Base-by-base conservation (phyloP, 1,139 yeast species). In the Candida sanyaensis region DNA sequence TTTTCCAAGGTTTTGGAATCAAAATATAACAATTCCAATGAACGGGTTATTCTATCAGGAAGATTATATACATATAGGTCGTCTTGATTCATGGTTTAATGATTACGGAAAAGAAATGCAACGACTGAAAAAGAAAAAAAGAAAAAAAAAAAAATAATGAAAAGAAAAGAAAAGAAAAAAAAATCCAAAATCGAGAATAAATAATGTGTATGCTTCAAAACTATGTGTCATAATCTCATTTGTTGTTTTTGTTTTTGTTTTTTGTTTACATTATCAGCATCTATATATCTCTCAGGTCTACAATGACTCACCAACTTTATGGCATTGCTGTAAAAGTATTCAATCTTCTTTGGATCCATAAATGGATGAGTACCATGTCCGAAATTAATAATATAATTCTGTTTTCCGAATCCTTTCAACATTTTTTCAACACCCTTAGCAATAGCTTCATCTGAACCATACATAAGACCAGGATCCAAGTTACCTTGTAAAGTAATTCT, bases 351-450 rank as follows among this genome's bases (percentile, higher is more conserved):
- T 8, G 98, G 96, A 56, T 89, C 87, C 96, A 93, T 89, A 68
- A 88, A 89, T 24, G 98, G 98, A 65, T 91, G 97, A 30, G 98
- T 93, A 28, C 99, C 99, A 62, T 93, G 99, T 42, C 99, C 99
- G 64, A 93, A 87, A 71, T 93, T 93, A 56, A 92, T 86, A 55
- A 93, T 92, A 69, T 93, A 93, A 62, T 86, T 81, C 63, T 88
- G 84, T 65, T 90, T 91, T 27, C 97, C 97, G 62, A 93, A 93
- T 6, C 93, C 96, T 53, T 77, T 68, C 54, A 93, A 86, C 99
- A 93, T 93, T 54, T 77, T 78, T 68, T 88, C 88, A 26, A 89
- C 96, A 69, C 91, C 91, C 51, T 77, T 68, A 26, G 93, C 75
- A 56, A 95, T 93, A 32, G 79, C 75, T 63, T 88, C 96, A 48